phyloP scores from a whole-genome alignment of 139 green algal species.

The Tetraselmis striata region DNA sequence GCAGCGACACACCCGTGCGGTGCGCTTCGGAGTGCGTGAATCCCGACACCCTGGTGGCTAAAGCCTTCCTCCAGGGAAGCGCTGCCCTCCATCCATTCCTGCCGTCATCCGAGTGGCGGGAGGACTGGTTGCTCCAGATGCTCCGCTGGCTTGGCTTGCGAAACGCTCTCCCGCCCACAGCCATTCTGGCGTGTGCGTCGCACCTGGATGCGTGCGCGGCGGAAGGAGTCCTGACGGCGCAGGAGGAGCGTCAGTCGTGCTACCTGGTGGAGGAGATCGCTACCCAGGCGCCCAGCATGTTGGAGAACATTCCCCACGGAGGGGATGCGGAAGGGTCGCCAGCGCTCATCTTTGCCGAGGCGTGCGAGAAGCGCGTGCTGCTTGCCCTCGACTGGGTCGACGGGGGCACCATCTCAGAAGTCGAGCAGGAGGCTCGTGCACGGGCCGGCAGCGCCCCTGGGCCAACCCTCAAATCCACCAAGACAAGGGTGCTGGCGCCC shows the following conservation, averaged over 20 bases:
- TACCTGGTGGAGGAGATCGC: neutral
- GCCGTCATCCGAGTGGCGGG: neutral
- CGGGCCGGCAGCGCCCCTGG: neutral
- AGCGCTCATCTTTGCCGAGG: neutral
- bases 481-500: neutral
- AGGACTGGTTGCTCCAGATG: neutral
- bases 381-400: neutral
- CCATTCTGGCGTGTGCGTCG: neutral
- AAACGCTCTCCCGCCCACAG: neutral
- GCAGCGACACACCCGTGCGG: neutral
- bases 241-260: neutral
- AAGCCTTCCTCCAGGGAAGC: neutral
- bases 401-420: neutral
- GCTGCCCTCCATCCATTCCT: neutral
- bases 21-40: neutral
- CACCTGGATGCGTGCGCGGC: neutral
- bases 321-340: neutral
- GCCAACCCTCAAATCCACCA: neutral
- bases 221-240: neutral
- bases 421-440: neutral
- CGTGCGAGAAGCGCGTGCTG: neutral
- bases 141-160: neutral
- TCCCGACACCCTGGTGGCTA: neutral
- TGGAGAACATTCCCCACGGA: neutral
- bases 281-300: neutral